Base-by-base conservation (phyloP, 441 rosid genomes). In the Flueggea neowawraea region DNA sequence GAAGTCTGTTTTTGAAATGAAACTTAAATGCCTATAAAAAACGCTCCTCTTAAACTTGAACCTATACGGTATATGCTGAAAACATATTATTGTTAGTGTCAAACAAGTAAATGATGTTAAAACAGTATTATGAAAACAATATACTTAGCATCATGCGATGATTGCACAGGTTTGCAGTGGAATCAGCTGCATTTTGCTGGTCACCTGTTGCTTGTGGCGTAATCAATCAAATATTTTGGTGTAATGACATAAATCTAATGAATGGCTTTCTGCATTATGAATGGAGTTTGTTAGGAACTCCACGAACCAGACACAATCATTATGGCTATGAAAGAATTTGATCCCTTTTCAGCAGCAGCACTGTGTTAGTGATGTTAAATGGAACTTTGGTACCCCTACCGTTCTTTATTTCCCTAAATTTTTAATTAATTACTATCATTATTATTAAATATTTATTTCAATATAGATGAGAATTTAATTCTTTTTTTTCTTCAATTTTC, bases 281-380 rank as follows among this genome's bases (percentile, higher is more conserved):
- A 66, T 52, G 72, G 68, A 60, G 58, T 61, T 66, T 63, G 69
- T 68, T 73, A 65, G 69, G 69, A 74, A 64, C 54, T 70, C 77
- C 71, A 73, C 75, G 70, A 67, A 63, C 17, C 43, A 76, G 68
- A 72, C 76, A 68, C n/a, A 73, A 82, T 79, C 53, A 68, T 82
- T 72, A 71, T 54, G 60, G 63, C 53, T 67, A 32, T 58, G 74
- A 66, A 76, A 74, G 71, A 76, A 69, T 57, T 66, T 55, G 69
- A 74, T 82, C 73, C 77, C 76, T 70, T 74, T 54, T 51, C 45
- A 41, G 55, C 66, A 61, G 71, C 69, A 69, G 9, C 9, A 36
- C 41, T 36, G 41, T 36, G 41, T 1, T 36, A 36, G 28, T 55
- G 39, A 31, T 55, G 49, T 63, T 49, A 60, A 67, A 64, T 72